Conservation (phyloP, 257 asterid genomes). For the Gynochthodes officinalis region DNA sequence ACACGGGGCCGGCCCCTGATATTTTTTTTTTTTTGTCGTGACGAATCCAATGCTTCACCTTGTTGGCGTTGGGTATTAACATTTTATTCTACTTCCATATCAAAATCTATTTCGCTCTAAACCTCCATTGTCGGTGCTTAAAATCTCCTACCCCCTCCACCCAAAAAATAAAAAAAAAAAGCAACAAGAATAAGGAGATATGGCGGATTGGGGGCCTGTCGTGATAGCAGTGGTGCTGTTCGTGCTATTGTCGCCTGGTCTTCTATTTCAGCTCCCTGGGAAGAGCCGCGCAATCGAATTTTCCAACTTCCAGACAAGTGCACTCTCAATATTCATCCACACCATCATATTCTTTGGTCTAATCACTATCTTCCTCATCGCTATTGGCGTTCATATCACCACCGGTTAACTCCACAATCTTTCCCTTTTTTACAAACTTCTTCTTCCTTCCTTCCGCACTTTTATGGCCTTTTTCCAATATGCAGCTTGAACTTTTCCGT, state of each 20-base stretch:
- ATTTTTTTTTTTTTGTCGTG: too few species aligned
- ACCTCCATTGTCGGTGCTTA: too few species aligned
- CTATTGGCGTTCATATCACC: constrained; percentile 32
- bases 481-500: too few species aligned
- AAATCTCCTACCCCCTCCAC: too few species aligned
- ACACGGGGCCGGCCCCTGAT: constrained; percentile 12
- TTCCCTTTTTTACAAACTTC: too few species aligned
- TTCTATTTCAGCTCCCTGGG: constrained; percentile 36
- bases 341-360: constrained; percentile 28
- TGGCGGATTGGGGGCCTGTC: constrained; percentile 42
- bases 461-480: too few species aligned
- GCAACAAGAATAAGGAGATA: neutral
- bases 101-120: too few species aligned
- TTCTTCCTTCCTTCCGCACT: neutral
- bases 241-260: constrained; percentile 32
- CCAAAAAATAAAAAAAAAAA: too few species aligned
- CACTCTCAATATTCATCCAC: constrained; percentile 28
- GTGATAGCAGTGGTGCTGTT: constrained; percentile 33
- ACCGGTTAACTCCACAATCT: constrained; percentile 7
- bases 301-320: constrained; percentile 28
- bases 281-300: constrained; percentile 27
- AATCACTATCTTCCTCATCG: constrained; percentile 27
- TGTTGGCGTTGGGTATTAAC: too few species aligned
- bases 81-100: too few species aligned
- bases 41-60: too few species aligned